Conservation (phyloP, 192 early-diverging fungal genomes). For the Umbelopsis isabellina region DNA sequence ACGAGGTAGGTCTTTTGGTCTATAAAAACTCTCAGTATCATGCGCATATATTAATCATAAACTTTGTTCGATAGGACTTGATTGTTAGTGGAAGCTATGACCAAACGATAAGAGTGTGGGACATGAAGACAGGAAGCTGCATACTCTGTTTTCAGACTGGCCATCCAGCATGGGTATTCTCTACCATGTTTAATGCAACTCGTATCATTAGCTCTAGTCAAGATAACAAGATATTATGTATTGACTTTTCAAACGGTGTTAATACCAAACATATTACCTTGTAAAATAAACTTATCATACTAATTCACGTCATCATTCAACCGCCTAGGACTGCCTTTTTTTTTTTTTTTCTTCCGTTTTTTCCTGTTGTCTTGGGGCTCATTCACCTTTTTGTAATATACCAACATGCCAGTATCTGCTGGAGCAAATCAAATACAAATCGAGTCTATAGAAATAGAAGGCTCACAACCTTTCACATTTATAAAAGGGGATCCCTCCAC, state of each 20-base stretch:
- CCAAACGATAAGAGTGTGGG: constrained; percentile 93
- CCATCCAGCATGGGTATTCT: constrained; percentile 95
- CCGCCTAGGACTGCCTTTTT: not conserved
- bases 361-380: not conserved
- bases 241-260: constrained; percentile 45
- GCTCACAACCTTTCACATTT: not conserved
- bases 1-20: constrained; percentile 49
- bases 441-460: constrained; percentile 21
- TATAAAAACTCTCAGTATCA: constrained; percentile 19
- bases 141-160: constrained; percentile 60
- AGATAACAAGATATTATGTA: constrained; percentile 44
- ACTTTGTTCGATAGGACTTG: constrained; percentile 36
- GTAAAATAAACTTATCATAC: constrained; percentile 15
- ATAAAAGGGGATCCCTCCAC: not conserved
- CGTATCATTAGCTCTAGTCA: constrained; percentile 46
- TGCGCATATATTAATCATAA: not conserved
- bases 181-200: constrained; percentile 80
- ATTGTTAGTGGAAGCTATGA: constrained; percentile 93
- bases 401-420: constrained; percentile 22
- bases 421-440: constrained; percentile 8
- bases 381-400: not conserved
- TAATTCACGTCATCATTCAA: not conserved
- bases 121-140: constrained; percentile 76
- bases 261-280: constrained; percentile 34
- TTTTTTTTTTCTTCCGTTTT: constrained; percentile 17